Evolutionary conservation across 1,284 basidiomycete species (phyloP).

Genomic region (Cerioporus squamosus): DNA sequence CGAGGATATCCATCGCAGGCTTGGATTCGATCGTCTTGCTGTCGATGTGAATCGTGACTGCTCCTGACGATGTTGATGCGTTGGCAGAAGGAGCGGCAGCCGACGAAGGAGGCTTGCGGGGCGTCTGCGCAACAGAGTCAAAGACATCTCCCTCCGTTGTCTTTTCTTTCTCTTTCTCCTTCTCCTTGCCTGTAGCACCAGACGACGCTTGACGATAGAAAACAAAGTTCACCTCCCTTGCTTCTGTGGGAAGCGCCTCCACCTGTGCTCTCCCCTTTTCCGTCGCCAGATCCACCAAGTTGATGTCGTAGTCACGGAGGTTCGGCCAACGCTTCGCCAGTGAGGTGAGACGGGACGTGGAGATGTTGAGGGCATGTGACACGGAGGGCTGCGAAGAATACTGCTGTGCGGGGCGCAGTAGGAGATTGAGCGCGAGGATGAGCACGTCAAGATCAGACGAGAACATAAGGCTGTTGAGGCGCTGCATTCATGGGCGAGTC

Average conservation of each 20-base stretch:
- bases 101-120: constrained; percentile 31
- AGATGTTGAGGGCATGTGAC: constrained; percentile 77
- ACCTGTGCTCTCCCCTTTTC: constrained; percentile 55
- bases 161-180: constrained; percentile 44
- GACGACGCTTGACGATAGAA: constrained; percentile 67
- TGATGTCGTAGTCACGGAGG: constrained; percentile 73
- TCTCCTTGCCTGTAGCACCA: constrained; percentile 37
- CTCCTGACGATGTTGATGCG: constrained; percentile 44
- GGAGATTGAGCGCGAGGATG: constrained; percentile 81
- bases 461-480: constrained; percentile 86
- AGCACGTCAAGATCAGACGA: constrained; percentile 92
- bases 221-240: constrained; percentile 75
- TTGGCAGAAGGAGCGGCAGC: constrained; percentile 21
- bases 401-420: constrained; percentile 93
- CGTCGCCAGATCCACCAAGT: constrained; percentile 69
- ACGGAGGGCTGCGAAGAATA: constrained; percentile 86
- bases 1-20: constrained; percentile 74
- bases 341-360: constrained; percentile 71
- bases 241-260: constrained; percentile 65
- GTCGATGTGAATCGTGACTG: constrained; percentile 69
- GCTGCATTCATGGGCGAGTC: constrained; percentile 50
- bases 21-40: constrained; percentile 62
- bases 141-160: constrained; percentile 47
- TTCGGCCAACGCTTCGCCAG: constrained; percentile 78
- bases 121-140: constrained; percentile 44